Percentiles rank a stretch among this genome's conserved stretches.
Evolutionary conservation across 2,329 filamentous ascomycete species (phyloP).

Genomic region (Chalaropsis ovoidea): DNA sequence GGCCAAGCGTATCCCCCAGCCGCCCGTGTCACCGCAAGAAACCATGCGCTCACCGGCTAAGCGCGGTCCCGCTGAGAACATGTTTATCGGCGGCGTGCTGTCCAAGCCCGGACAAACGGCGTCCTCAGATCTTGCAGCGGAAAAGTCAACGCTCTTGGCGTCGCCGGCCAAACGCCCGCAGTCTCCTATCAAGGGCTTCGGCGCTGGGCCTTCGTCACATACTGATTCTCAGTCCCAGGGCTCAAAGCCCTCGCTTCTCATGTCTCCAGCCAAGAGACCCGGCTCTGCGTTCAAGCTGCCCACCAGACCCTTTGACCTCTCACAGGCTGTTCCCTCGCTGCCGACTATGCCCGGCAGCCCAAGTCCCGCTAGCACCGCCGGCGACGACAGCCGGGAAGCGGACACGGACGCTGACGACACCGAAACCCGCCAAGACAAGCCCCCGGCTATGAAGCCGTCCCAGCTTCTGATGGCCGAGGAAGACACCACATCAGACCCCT

Average conservation of each 20-base stretch:
- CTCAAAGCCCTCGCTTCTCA: conserved; percentile 41
- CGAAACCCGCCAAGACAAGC: conserved; percentile 13
- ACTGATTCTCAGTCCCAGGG: conserved; percentile 29
- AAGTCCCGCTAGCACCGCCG: not conserved
- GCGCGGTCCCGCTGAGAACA: conserved; percentile 37
- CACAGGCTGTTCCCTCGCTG: conserved; percentile 17
- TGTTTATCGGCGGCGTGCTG: conserved; percentile 22
- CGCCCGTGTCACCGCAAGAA: conserved; percentile 46
- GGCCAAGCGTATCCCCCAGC: conserved; percentile 38
- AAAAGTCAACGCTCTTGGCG: conserved; percentile 37
- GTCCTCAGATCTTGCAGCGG: conserved; percentile 28
- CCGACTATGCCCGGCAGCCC: conserved; percentile 11
- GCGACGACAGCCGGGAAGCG: not conserved
- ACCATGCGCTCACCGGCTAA: conserved; percentile 48
- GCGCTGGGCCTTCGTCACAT: conserved; percentile 27
- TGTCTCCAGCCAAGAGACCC: conserved; percentile 44
- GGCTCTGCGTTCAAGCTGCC: conserved; percentile 23
- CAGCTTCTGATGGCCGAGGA: conserved; percentile 34
- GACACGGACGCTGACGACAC: not conserved
- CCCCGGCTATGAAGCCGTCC: conserved; percentile 28
- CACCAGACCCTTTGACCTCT: conserved; percentile 17
- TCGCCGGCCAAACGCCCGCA: conserved; percentile 45
- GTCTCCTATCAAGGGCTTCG: conserved; percentile 37
- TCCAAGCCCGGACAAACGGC: conserved; percentile 28
- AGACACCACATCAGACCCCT: conserved; percentile 25